Conservation (phyloP, 148 eudicot genomes). For the Persicaria tinctoria region DNA sequence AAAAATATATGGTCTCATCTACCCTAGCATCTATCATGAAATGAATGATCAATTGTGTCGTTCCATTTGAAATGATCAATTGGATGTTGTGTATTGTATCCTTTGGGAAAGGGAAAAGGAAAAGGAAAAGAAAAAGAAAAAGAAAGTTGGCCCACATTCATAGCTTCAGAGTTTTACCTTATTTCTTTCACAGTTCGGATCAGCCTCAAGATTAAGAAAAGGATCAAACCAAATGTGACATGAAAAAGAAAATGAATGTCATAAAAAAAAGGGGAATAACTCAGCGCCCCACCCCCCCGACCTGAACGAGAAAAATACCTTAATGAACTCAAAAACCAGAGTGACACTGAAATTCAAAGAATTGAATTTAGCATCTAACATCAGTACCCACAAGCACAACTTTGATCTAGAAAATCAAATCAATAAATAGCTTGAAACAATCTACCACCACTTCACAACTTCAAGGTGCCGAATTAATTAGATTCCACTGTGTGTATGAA, state of each 20-base stretch:
- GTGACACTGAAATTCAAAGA: not conserved
- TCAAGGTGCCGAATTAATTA: not conserved
- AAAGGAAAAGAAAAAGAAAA: no score
- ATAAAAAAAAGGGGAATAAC: not conserved
- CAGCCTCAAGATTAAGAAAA: not conserved
- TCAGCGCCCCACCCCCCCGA: not conserved
- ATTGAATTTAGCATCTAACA: not conserved
- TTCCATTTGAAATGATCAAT: no score
- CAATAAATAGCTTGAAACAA: conserved; percentile 1
- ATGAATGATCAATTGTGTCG: no score
- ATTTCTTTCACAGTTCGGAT: not conserved
- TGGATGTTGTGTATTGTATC: no score
- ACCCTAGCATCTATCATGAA: no score
- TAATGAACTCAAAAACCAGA: conserved; percentile 2
- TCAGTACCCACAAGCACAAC: not conserved
- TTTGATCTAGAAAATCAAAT: not conserved
- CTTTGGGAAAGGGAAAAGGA: no score
- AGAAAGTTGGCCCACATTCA: no score
- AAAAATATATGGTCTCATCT: no score
- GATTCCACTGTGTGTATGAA: not conserved
- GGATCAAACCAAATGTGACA: not conserved
- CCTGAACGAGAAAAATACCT: not conserved
- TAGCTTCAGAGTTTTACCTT: no score
- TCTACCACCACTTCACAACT: not conserved
- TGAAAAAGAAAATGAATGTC: not conserved